Evolutionary conservation across 805 yeast genomes (phyloP), one percentile per base, ranked within the genome.

Genomic region (Yarrowia divulgata): DNA sequence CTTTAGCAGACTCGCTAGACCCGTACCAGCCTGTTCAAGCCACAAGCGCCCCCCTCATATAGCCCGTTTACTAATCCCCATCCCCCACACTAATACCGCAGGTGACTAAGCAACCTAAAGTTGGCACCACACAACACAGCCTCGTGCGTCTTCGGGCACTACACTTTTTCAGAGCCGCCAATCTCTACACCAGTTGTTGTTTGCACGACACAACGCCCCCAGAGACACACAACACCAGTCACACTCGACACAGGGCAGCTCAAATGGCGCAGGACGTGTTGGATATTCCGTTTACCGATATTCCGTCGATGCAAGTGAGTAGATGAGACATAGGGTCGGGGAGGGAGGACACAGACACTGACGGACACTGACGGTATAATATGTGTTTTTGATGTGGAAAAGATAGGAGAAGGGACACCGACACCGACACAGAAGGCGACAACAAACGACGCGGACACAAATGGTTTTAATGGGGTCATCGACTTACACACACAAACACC

Each of bases 271-370:
- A 63, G 57, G 68, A 63, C 57, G 57, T 63, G 55, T 49, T 63
- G 55, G 68, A 63, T 48, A 49, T 63, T 49, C 68, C 68, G 39
- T 63, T 63, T 40, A 63, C 68, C 45, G 57, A 63, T 40, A 63
- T 63, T 63, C 68, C 68, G 48, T 63, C 68, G 46, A 63, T 63
- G 55, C 68, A 63, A 48, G 68, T 63, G 57, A 63, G 68, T 63
- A 43, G 19, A 18, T 37, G 46, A 39, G 46, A 37, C 46, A 23
- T 6, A n/a, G 46, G 10, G 64, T 8, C 39, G n/a, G n/a, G 8
- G 37, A 34, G 37, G 37, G 37, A 34, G 37, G 6, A 34, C 29
- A 23, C 29, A 4, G 29, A 42, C 39, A 10, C 48, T 18, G 23
- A 43, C 23, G 8, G 48, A 8, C 48, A n/a, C 23, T 8, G 23